Percentiles rank a stretch among this genome's conserved stretches.
phyloP scores from a whole-genome alignment of 2,329 filamentous ascomycete species.

The Aspergillus fructus region DNA sequence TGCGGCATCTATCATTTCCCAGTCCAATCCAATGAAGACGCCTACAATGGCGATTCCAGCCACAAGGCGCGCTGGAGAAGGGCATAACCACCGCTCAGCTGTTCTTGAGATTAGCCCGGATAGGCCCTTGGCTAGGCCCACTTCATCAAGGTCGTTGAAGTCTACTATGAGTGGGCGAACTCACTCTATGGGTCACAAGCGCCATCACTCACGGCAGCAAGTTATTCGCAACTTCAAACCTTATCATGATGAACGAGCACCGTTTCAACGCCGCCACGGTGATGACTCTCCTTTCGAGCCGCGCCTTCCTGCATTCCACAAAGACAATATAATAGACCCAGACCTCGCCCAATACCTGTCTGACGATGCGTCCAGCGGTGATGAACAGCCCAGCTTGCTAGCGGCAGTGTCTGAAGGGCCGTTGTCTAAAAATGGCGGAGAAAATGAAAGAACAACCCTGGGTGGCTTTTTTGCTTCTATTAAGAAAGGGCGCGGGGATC shows the following conservation, averaged over 20 bases:
- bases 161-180: slow-evolving; percentile 68
- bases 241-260: slow-evolving; percentile 74
- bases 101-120: slow-evolving; percentile 87
- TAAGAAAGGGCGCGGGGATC: slow-evolving; percentile 78
- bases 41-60: slow-evolving; percentile 67
- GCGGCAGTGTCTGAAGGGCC: slow-evolving; percentile 67
- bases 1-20: slow-evolving; percentile 46
- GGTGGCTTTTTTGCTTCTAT: slow-evolving; percentile 70
- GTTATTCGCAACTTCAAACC: slow-evolving; percentile 73
- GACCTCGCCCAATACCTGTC: slow-evolving; percentile 95
- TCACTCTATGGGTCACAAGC: slow-evolving; percentile 76
- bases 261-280: slow-evolving; percentile 74
- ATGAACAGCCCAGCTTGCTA: slow-evolving; percentile 87
- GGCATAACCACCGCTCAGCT: slow-evolving; percentile 78
- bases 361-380: slow-evolving; percentile 86
- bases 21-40: slow-evolving; percentile 48
- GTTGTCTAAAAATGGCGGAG: slow-evolving; percentile 62
- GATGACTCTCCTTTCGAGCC: slow-evolving; percentile 66
- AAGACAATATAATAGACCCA: slow-evolving; percentile 97
- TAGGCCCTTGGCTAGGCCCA: slow-evolving; percentile 77
- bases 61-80: slow-evolving; percentile 66
- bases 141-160: slow-evolving; percentile 84
- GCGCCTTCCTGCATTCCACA: slow-evolving; percentile 87
- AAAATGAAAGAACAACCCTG: slow-evolving; percentile 73
- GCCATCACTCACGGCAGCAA: slow-evolving; percentile 85